phyloP scores from a whole-genome alignment of 768 basidiomycete genomes.

The Leccinum broughii region DNA sequence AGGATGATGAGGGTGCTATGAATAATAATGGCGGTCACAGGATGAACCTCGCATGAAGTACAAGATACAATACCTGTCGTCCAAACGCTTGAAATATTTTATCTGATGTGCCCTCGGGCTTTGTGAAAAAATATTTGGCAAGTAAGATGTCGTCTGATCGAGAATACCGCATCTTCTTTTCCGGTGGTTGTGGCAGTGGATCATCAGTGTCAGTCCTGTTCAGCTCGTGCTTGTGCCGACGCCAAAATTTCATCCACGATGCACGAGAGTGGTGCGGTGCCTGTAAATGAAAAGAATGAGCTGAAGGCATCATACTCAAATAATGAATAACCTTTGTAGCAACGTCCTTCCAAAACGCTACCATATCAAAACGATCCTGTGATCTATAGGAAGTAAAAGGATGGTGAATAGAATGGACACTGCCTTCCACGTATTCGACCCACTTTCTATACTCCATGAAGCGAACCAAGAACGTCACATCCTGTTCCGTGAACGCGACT shows the following conservation, averaged over 20 bases:
- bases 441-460: slow-evolving; percentile 80
- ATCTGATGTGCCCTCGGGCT: slow-evolving; percentile 80
- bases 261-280: slow-evolving; percentile 90
- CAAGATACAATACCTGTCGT: slow-evolving; percentile 48
- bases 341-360: slow-evolving; percentile 78
- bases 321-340: slow-evolving; percentile 53
- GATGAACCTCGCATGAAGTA: background rate
- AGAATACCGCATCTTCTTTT: slow-evolving; percentile 89
- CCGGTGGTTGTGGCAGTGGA: slow-evolving; percentile 71
- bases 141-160: slow-evolving; percentile 76
- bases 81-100: slow-evolving; percentile 84
- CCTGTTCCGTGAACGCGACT: slow-evolving; percentile 85
- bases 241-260: slow-evolving; percentile 94
- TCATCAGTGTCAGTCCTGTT: slow-evolving; percentile 65
- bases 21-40: slow-evolving; percentile 1
- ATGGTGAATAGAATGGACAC: slow-evolving; percentile 4
- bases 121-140: slow-evolving; percentile 69
- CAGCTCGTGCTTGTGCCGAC: slow-evolving; percentile 83
- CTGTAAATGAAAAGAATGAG: slow-evolving; percentile 36
- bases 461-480: slow-evolving; percentile 72
- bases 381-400: slow-evolving; percentile 36
- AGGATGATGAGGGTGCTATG: slow-evolving; percentile 81
- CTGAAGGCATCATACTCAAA: background rate
- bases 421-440: slow-evolving; percentile 22
- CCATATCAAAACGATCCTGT: slow-evolving; percentile 69